phyloP scores from a whole-genome alignment of 2,329 filamentous ascomycete genomes.

The Monosporascus sp. region DNA sequence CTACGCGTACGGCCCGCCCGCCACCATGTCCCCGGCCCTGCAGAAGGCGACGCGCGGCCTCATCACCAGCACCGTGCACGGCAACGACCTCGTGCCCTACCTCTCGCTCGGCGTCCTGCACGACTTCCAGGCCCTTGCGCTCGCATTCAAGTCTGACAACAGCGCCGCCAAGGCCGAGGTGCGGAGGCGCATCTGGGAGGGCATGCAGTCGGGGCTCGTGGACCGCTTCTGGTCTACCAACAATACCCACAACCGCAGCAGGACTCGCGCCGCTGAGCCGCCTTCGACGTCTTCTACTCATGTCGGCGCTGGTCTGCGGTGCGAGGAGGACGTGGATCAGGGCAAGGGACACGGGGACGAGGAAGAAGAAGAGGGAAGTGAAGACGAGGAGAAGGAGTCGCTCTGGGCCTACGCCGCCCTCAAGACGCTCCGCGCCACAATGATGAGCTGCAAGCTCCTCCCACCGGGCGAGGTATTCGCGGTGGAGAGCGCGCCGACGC shows the following conservation, averaged over 20 bases:
- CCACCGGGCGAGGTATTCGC: slow-evolving; percentile 74
- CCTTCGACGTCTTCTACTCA: too few relatives aligned
- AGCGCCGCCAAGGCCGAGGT: slow-evolving; percentile 63
- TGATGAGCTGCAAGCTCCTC: slow-evolving; percentile 64
- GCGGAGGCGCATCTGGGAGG: slow-evolving; percentile 59
- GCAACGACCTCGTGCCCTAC: slow-evolving; percentile 67
- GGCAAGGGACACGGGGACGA: slow-evolving; percentile 22
- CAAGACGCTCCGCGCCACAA: slow-evolving; percentile 59
- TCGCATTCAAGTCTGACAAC: slow-evolving; percentile 69
- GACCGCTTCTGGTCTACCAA: slow-evolving; percentile 53
- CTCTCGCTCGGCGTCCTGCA: slow-evolving; percentile 69
- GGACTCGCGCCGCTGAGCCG: neutral
- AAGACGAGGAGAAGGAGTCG: slow-evolving; percentile 29
- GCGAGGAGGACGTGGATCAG: neutral
- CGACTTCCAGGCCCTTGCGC: slow-evolving; percentile 66
- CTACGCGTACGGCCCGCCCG: slow-evolving; percentile 71
- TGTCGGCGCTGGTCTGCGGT: too few relatives aligned
- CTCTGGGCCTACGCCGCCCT: slow-evolving; percentile 66
- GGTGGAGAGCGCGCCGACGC: slow-evolving; percentile 61
- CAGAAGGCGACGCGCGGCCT: slow-evolving; percentile 66
- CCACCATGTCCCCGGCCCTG: slow-evolving; percentile 65
- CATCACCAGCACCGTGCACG: slow-evolving; percentile 70
- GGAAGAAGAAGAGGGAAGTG: slow-evolving; percentile 40
- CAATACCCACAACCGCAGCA: slow-evolving; percentile 26
- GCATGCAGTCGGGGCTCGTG: slow-evolving; percentile 55